These are phyloP conservation scores for Diaporthe velutina DNA, from an alignment of 2,329 filamentous ascomycete genomes.

Conservation along the genomic window DNA sequence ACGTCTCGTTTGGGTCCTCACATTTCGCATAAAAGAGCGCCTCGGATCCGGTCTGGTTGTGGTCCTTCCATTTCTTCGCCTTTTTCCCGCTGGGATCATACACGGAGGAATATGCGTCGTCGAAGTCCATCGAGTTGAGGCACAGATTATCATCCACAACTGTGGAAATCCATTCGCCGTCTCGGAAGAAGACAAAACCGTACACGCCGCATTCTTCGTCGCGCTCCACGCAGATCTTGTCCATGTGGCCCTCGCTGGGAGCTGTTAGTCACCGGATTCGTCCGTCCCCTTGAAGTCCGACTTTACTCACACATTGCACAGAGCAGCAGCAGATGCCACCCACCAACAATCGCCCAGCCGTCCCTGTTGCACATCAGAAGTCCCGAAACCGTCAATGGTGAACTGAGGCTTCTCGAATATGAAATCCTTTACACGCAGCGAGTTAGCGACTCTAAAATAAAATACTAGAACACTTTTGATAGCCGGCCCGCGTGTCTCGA, in stretches of 20 bases:
- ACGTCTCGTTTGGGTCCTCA: constrained; percentile 77
- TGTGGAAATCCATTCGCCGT: constrained; percentile 79
- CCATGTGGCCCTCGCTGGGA: constrained; percentile 63
- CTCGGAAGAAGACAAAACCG: constrained; percentile 78
- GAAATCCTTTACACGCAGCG: constrained; percentile 47
- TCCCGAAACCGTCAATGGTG: constrained; percentile 54
- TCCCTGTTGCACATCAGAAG: constrained; percentile 58
- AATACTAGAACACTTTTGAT: background rate
- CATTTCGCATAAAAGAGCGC: constrained; percentile 80
- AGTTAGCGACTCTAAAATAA: background rate
- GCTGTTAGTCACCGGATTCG: background rate
- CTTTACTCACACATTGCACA: constrained; percentile 68
- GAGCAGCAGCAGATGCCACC: constrained; percentile 76
- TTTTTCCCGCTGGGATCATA: constrained; percentile 57
- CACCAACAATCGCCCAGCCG: constrained; percentile 74
- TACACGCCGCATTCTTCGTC: constrained; percentile 79
- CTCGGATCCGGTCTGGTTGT: constrained; percentile 76
- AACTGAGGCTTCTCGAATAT: constrained; percentile 57
- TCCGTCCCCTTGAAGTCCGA: no score
- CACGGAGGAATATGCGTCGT: constrained; percentile 49
- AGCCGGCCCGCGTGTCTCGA: background rate
- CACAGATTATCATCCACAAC: constrained; percentile 82
- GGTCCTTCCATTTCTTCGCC: constrained; percentile 71
- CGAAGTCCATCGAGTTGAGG: constrained; percentile 67
- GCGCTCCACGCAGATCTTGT: constrained; percentile 74